Conservation (phyloP, 768 basidiomycete species). For the Russula sp. region DNA sequence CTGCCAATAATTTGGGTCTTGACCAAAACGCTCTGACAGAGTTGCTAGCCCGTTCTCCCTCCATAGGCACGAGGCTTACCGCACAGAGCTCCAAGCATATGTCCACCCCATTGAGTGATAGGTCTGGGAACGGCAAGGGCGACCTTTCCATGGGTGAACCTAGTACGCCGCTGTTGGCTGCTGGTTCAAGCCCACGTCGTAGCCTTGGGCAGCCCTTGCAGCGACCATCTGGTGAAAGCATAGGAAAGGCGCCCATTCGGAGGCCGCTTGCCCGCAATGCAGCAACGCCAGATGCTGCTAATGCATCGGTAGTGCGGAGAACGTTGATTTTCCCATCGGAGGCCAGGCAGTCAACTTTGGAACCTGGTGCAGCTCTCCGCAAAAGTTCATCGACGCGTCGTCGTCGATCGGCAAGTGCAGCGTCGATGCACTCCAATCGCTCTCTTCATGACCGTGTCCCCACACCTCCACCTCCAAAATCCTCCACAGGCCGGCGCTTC, state of each 20-base stretch:
- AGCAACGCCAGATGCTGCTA: constrained; percentile 13
- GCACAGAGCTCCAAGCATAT: constrained; percentile 40
- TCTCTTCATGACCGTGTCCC: constrained; percentile 78
- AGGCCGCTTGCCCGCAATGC: constrained; percentile 5
- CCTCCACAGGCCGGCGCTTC: constrained; percentile 48
- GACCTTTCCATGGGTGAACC: constrained; percentile 3
- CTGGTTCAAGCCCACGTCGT: constrained; percentile 24
- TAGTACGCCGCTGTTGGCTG: constrained; percentile 13
- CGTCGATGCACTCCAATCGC: constrained; percentile 51
- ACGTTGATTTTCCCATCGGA: constrained; percentile 78
- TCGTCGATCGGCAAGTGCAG: constrained; percentile 55
- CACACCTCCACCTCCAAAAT: constrained; percentile 75
- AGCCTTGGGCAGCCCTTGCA: constrained; percentile 4
- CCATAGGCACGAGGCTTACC: constrained; percentile 46
- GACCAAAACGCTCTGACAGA: constrained; percentile 66
- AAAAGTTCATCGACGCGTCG: constrained; percentile 36
- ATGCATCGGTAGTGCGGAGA: constrained; percentile 52
- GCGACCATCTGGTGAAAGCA: constrained; percentile 4
- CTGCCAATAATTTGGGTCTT: constrained; percentile 66
- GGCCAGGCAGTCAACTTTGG: constrained; percentile 46
- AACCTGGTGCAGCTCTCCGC: constrained; percentile 32
- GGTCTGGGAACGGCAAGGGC: constrained; percentile 9
- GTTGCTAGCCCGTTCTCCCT: constrained; percentile 62
- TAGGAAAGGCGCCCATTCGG: constrained; percentile 13
- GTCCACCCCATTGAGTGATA: constrained; percentile 31